Conservation (phyloP, 495 filamentous ascomycete species). For the Penicillium ochrochloron region DNA sequence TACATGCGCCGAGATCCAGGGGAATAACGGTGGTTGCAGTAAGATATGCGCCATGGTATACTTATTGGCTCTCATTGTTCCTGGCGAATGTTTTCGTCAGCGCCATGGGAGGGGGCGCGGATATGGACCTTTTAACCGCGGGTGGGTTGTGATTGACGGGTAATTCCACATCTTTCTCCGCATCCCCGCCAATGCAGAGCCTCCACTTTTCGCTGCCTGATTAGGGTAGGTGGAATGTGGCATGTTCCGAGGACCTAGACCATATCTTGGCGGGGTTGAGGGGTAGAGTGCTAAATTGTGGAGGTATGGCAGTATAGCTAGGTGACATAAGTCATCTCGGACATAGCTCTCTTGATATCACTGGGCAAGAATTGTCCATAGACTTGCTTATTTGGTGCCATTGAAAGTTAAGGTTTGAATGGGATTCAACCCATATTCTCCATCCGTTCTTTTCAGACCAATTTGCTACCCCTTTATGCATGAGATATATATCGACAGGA, state of each 20-base stretch:
- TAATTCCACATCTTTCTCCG: conserved; percentile 21
- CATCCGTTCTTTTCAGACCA: too few relatives aligned
- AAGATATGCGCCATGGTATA: background rate
- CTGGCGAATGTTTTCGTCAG: conserved; percentile 8
- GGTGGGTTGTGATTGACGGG: conserved; percentile 28
- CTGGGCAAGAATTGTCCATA: too few relatives aligned
- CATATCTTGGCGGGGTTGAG: background rate
- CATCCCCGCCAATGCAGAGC: conserved; percentile 22
- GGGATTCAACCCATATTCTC: too few relatives aligned
- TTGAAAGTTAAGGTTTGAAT: too few relatives aligned
- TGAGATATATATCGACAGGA: too few relatives aligned
- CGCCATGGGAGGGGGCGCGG: background rate
- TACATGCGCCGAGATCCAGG: background rate
- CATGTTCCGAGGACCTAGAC: background rate
- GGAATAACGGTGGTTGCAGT: background rate
- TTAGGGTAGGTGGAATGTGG: background rate
- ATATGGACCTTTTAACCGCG: background rate
- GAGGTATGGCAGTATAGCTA: too few relatives aligned
- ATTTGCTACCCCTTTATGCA: too few relatives aligned
- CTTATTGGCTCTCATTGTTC: conserved; percentile 5
- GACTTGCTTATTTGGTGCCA: too few relatives aligned
- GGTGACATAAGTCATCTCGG: too few relatives aligned
- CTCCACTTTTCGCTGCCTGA: conserved; percentile 17
- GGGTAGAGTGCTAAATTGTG: background rate
- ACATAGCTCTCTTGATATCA: too few relatives aligned